A percentile compares a stretch with the other conserved stretches of the same genome.
Conservation (phyloP, 2,329 filamentous ascomycete genomes). For the Xylariaceae sp. region DNA sequence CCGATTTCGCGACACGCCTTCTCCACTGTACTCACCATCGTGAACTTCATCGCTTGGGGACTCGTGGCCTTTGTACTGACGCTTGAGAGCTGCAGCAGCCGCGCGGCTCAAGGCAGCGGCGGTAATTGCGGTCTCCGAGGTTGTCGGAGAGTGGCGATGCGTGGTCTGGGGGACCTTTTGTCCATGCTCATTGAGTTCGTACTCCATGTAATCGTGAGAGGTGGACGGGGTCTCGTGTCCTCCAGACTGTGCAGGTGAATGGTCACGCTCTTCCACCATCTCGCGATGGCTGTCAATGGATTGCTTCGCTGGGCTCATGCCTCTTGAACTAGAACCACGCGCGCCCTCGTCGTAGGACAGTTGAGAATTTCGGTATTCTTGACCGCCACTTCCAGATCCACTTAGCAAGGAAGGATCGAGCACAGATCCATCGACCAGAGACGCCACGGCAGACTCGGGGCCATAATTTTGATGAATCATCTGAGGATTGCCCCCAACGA, state of each 20-base stretch:
- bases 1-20: conserved; percentile 54
- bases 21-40: conserved; percentile 39
- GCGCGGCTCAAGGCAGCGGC: conserved; percentile 48
- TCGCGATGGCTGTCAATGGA: conserved; percentile 34
- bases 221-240: conserved; percentile 21
- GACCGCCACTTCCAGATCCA: conserved; percentile 47
- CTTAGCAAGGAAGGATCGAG: conserved; percentile 65
- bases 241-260: conserved; percentile 32
- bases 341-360: conserved; percentile 24
- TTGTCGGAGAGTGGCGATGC: conserved; percentile 48
- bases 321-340: conserved; percentile 22
- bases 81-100: conserved; percentile 48
- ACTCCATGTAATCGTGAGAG: conserved; percentile 48
- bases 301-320: conserved; percentile 37
- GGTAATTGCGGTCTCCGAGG: conserved; percentile 54
- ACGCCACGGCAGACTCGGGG: conserved; percentile 88
- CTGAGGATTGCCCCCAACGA: conserved; percentile 68
- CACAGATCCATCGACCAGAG: conserved; percentile 72
- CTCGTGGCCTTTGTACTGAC: conserved; percentile 40
- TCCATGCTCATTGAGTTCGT: conserved; percentile 55
- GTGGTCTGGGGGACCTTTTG: conserved; percentile 46
- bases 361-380: conserved; percentile 39
- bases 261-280: conserved; percentile 33
- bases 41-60: conserved; percentile 28
- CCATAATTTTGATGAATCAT: conserved; percentile 68